Conservation (phyloP, 2,329 filamentous ascomycete species). For the Penicillium sp. region DNA sequence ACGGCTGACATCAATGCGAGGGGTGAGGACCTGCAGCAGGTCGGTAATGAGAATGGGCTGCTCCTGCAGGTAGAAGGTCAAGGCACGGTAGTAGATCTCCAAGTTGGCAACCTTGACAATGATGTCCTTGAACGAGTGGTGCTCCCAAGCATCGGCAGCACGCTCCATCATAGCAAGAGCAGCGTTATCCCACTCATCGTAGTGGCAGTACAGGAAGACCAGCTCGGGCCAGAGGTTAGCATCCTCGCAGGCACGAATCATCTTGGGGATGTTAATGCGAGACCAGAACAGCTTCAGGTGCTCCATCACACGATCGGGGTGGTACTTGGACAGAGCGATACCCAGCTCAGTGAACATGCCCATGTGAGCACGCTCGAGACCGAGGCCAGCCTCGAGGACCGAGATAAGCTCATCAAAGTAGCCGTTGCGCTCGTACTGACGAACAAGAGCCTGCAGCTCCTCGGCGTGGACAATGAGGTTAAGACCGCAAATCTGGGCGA, state of each 20-base stretch:
- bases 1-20: slow-evolving; percentile 94
- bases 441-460: slow-evolving; percentile 87
- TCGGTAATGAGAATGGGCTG: slow-evolving; percentile 96
- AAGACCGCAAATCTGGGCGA: slow-evolving; percentile 97
- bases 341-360: slow-evolving; percentile 95
- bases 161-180: slow-evolving; percentile 97
- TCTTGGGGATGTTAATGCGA: slow-evolving; percentile 95
- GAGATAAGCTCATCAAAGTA: slow-evolving; percentile 98
- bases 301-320: slow-evolving; percentile 95
- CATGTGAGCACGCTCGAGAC: slow-evolving; percentile 90
- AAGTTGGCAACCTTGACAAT: slow-evolving; percentile 96
- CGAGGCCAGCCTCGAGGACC: slow-evolving; percentile 90
- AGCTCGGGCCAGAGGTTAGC: slow-evolving; percentile 96
- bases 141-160: slow-evolving; percentile 96
- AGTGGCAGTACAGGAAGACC: slow-evolving; percentile 97
- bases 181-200: slow-evolving; percentile 97
- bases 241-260: slow-evolving; percentile 90
- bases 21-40: slow-evolving; percentile 84
- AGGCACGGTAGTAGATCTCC: slow-evolving; percentile 96
- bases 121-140: slow-evolving; percentile 99
- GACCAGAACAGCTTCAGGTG: slow-evolving; percentile 99
- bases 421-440: slow-evolving; percentile 93
- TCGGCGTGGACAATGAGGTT: slow-evolving; percentile 98
- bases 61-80: slow-evolving; percentile 97
- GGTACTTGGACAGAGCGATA: slow-evolving; percentile 90